Evolutionary conservation across 768 basidiomycete genomes (phyloP).

Genomic region (Trametes coccinea): DNA sequence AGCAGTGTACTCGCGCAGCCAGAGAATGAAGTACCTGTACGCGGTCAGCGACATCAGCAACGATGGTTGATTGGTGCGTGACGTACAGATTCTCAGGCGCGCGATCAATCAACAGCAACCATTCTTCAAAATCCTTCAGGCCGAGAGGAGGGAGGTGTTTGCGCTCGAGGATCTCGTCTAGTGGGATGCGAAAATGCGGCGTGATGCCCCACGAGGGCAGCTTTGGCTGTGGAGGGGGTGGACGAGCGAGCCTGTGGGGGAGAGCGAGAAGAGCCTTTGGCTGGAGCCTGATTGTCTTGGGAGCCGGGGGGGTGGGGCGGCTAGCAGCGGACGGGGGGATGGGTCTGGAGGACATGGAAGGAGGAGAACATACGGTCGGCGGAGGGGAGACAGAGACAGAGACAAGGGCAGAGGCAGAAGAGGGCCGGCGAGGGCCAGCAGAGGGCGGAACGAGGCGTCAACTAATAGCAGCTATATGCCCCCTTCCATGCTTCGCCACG

Average conservation of each 20-base stretch:
- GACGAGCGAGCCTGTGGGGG: conserved; percentile 31
- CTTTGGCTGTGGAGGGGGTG: conserved; percentile 20
- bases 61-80: conserved; percentile 1
- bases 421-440: not conserved
- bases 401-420: conserved; percentile 1
- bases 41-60: conserved; percentile 5
- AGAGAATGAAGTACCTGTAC: conserved; percentile 73
- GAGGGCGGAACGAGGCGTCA: not conserved
- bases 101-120: conserved; percentile 76
- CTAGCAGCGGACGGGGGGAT: conserved; percentile 14
- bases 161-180: conserved; percentile 75
- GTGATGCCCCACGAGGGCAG: conserved; percentile 43
- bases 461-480: conserved; percentile 7
- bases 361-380: conserved; percentile 10
- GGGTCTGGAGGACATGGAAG: conserved; percentile 21
- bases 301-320: conserved; percentile 19
- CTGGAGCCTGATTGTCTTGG: conserved; percentile 36
- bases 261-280: conserved; percentile 38
- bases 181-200: conserved; percentile 62
- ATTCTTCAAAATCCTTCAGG: conserved; percentile 63
- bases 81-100: conserved; percentile 73
- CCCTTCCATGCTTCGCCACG: conserved; percentile 16
- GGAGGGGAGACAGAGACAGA: not conserved
- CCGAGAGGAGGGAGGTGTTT: conserved; percentile 78
- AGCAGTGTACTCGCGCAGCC: conserved; percentile 72